Evolutionary conservation across 2,329 filamentous ascomycete species (phyloP), one percentile per base, ranked within the genome.

Genomic region (Fusarium annulatum): DNA sequence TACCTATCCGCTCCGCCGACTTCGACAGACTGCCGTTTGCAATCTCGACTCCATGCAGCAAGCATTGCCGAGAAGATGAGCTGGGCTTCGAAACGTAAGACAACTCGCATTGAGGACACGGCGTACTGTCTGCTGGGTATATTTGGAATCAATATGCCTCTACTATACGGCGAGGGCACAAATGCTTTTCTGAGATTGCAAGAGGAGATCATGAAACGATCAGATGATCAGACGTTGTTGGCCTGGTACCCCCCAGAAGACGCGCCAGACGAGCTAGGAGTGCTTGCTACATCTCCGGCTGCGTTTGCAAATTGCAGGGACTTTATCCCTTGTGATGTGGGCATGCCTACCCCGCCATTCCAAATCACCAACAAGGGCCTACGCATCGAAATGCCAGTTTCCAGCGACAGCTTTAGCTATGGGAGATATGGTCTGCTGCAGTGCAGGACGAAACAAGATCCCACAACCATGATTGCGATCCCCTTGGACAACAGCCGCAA

Each of bases 11-110:
- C 12, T 28, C 23, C 16, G 9, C 36, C 10, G 2, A 26, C n/a
- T 8, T 2, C 9, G 0, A n/a, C 39, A n/a, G 5, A 23, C 14
- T 0, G 14, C 14, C 4, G 0, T 21, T 15, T 28, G 6, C 12
- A 21, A 30, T 48, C 45, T 11, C 8, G 45, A 7, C 45, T 30
- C 7, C 14, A 30, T 11, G 14, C 19, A n/a, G 45, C 14, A n/a
- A 48, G 26, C 14, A 6, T 16, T 1, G 45, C 45, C 3, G 51
- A 53, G 9, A 53, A 23, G 18, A 53, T 53, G 51, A 53, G 51
- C 51, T 53, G 19, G 19, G 33, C 33, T 16, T 38, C 51, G 0
- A 1, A 38, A 28, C 51, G 23, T 3, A 4, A 26, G 15, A 53
- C 34, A 9, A 53, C 34, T 4, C 21, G 51, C 7, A 21, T 11